Evolutionary conservation across 2,329 filamentous ascomycete species (phyloP).

Genomic region (Elsinoe batatas): DNA sequence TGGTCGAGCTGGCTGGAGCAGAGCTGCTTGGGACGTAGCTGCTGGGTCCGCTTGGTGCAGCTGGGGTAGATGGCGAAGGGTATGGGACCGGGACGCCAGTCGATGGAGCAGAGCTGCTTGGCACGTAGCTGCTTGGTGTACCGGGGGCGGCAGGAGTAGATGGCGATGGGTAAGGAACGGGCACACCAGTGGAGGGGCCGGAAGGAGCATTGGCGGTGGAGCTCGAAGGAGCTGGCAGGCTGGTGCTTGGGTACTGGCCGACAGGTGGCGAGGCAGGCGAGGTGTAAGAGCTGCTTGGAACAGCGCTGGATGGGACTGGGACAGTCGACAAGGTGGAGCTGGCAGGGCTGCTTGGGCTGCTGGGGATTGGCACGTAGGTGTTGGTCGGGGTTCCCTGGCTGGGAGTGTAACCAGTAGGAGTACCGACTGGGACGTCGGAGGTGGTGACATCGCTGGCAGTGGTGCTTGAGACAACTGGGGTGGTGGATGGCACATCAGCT

Average conservation of each 20-base stretch:
- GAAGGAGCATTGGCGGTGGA: conserved; percentile 8
- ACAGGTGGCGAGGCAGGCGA: conserved; percentile 13
- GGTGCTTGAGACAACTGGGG: not conserved
- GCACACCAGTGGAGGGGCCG: conserved; percentile 4
- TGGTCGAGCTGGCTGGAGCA: conserved; percentile 7
- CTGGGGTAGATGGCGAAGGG: conserved; percentile 1
- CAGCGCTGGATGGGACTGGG: not conserved
- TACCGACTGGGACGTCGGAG: not conserved
- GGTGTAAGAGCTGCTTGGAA: conserved; percentile 14
- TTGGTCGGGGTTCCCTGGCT: conserved; percentile 12
- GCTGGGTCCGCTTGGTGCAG: not conserved
- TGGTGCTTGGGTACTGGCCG: conserved; percentile 9
- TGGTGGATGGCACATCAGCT: conserved; percentile 13
- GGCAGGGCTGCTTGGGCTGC: not conserved
- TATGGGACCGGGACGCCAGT: not conserved
- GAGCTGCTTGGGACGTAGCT: conserved; percentile 5
- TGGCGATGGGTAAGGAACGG: not conserved
- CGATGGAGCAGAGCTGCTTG: conserved; percentile 6
- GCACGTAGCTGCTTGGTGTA: not conserved
- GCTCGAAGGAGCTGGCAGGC: not conserved
- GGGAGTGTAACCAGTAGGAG: conserved; percentile 9
- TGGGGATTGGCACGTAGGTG: not conserved
- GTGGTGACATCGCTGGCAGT: not conserved
- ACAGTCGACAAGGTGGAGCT: conserved; percentile 14
- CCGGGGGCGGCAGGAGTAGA: conserved; percentile 4